These are phyloP conservation scores for Gynostemma pentaphyllum DNA, from an alignment of 306 rosid genomes.

Conservation along the genomic window DNA sequence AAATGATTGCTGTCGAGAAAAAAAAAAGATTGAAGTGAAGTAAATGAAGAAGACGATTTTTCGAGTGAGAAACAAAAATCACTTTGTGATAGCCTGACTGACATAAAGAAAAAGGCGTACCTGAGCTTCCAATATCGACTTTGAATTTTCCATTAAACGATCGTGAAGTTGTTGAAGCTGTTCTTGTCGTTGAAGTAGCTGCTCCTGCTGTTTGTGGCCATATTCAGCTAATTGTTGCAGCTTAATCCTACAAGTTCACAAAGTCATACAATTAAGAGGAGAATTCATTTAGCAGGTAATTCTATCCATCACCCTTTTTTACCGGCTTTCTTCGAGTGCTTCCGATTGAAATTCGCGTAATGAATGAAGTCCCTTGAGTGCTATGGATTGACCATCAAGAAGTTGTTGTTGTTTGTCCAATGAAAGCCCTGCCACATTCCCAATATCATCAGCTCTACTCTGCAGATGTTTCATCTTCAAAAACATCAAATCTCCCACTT, in stretches of 20 bases:
- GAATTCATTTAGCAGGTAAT: too few species aligned
- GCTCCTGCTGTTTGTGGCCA: slow-evolving; percentile 56
- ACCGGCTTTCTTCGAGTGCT: slow-evolving; percentile 74
- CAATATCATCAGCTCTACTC: slow-evolving; percentile 61
- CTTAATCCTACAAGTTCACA: slow-evolving; percentile 25
- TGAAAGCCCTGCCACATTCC: slow-evolving; percentile 44
- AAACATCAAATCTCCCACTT: slow-evolving; percentile 54
- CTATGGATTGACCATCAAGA: slow-evolving; percentile 54
- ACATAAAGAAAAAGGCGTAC: slow-evolving; percentile 16
- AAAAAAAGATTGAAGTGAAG: too few species aligned
- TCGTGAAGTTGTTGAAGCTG: slow-evolving; percentile 46
- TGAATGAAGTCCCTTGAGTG: slow-evolving; percentile 37
- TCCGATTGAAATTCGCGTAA: slow-evolving; percentile 41
- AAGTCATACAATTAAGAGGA: background rate
- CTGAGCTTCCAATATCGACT: slow-evolving; percentile 52
- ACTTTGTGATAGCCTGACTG: background rate
- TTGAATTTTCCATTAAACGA: slow-evolving; percentile 53
- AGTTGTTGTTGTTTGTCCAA: slow-evolving; percentile 61
- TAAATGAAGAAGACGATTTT: background rate
- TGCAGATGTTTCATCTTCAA: slow-evolving; percentile 37
- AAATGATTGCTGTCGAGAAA: slow-evolving; percentile 43
- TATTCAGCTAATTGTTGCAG: slow-evolving; percentile 36
- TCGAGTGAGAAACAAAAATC: background rate
- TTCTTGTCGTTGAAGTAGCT: slow-evolving; percentile 40
- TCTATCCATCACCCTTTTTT: too few species aligned